Percentiles rank a stretch among this genome's conserved stretches.
Evolutionary conservation across 2,329 filamentous ascomycete species (phyloP).

Genomic region (Thielaviopsis punctulata): DNA sequence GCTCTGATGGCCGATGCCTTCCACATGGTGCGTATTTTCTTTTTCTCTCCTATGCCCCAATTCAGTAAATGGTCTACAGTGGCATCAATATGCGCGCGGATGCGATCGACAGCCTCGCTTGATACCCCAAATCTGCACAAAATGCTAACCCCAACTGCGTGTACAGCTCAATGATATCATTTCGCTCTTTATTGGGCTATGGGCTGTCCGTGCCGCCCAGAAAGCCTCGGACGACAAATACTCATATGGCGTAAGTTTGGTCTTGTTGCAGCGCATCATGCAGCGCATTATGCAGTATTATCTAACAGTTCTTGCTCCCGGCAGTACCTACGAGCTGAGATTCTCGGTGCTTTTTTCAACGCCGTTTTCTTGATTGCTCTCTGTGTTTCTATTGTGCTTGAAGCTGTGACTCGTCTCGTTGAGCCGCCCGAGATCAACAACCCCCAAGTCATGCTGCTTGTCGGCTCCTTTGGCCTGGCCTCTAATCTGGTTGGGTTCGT

Average conservation of each 20-base stretch:
- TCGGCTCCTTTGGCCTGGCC: constrained; percentile 67
- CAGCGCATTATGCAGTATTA: not conserved
- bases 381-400: constrained; percentile 89
- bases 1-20: constrained; percentile 94
- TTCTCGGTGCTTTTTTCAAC: constrained; percentile 88
- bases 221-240: constrained; percentile 77
- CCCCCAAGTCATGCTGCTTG: constrained; percentile 73
- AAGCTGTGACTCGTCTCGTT: constrained; percentile 81
- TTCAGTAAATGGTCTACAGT: not conserved
- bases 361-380: constrained; percentile 94
- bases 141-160: not conserved
- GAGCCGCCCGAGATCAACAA: constrained; percentile 78
- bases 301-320: not conserved
- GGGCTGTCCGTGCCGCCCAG: constrained; percentile 83
- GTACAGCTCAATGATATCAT: constrained; percentile 85
- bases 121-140: not conserved
- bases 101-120: not conserved
- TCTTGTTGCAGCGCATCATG: not conserved
- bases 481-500: constrained; percentile 83
- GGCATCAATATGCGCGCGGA: not conserved
- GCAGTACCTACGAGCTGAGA: constrained; percentile 93
- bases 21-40: constrained; percentile 57
- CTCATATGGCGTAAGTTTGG: constrained; percentile 65
- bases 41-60: not conserved
- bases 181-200: constrained; percentile 77